Base-by-base conservation (phyloP, 208 protist genomes). In the Strigomonas galati region DNA sequence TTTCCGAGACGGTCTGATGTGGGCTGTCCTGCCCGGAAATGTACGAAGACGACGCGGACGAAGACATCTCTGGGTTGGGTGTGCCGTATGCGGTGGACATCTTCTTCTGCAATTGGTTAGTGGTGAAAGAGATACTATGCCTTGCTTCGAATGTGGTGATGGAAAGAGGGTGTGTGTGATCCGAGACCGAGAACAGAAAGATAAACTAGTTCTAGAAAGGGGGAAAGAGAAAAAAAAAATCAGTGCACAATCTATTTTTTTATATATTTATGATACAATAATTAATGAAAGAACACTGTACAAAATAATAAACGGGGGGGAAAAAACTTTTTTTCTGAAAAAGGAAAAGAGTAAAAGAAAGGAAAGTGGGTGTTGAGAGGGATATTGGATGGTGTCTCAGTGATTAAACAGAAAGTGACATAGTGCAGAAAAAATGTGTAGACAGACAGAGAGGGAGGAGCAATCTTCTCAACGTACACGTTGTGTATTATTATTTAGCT, bases 21-120 rank as follows among this genome's bases (percentile, higher is more conserved):
- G 56, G 28, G 56, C 56, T 62, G 1, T 62, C 56, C 48, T 72
- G 57, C 19, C 60, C 60, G 1, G 67, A 72, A 19, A 72, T 65
- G 58, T 61, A 72, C 43, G 67, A 72, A 1, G 67, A 72, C 21
- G 67, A 72, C n/a, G 58, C 67, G 26, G 67, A 72, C 10, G 67
- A 72, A 19, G 67, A 72, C 27, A 66, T 59, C 23, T 72, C 59
- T 5, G 56, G 24, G 24, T 40, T 40, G 35, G 35, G 35, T 4
- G 35, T 15, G 32, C 40, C 56, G 40, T 48, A 62, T 7, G 56
- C 31, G 5, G 27, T 70, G 30, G 56, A 14, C 65, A 58, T 63
- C 44, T 28, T 21, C 48, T 35, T 32, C 57, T 48, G 37, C 15
- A n/a, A n/a, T n/a, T n/a, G n/a, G n/a, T n/a, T n/a, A n/a, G n/a